Evolutionary conservation across 352 stramenopile species (phyloP).

Genomic region (Pilasporangium apinafurcum): DNA sequence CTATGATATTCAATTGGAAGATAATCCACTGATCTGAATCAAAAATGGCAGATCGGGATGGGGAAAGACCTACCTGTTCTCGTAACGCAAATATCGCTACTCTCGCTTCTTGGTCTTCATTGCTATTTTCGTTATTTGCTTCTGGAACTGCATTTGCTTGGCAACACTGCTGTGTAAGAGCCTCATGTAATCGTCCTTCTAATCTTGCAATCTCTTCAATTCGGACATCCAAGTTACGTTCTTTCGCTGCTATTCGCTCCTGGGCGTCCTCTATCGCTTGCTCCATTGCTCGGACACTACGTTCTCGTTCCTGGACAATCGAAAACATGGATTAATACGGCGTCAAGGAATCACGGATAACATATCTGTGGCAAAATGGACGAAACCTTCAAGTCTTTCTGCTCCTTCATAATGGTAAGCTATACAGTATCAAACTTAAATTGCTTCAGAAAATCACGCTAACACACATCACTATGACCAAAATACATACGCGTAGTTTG

Average conservation of each 20-base stretch:
- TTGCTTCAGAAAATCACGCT: neutral
- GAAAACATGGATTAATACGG: neutral
- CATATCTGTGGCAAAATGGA: too few species aligned
- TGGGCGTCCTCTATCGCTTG: constrained; percentile 21
- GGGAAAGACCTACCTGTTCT: constrained; percentile 28
- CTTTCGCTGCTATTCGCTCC: constrained; percentile 22
- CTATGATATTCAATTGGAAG: too few species aligned
- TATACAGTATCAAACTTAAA: constrained; percentile 2
- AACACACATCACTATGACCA: neutral
- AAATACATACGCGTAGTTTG: constrained; percentile 15
- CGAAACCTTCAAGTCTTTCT: constrained; percentile 33
- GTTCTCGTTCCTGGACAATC: constrained; percentile 21
- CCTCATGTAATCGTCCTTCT: constrained; percentile 37
- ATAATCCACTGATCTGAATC: too few species aligned
- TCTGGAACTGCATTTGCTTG: neutral
- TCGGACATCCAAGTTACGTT: constrained; percentile 19
- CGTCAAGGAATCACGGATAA: neutral
- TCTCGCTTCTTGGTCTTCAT: constrained; percentile 9
- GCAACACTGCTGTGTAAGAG: constrained; percentile 12
- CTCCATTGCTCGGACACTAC: constrained; percentile 21
- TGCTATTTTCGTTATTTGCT: neutral
- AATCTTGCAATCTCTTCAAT: constrained; percentile 35
- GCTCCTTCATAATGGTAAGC: constrained; percentile 18
- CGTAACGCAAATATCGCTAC: constrained; percentile 14
- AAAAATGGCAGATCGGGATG: too few species aligned